Base-by-base conservation (phyloP, 345 rosid genomes). In the Trapa bicornis region DNA sequence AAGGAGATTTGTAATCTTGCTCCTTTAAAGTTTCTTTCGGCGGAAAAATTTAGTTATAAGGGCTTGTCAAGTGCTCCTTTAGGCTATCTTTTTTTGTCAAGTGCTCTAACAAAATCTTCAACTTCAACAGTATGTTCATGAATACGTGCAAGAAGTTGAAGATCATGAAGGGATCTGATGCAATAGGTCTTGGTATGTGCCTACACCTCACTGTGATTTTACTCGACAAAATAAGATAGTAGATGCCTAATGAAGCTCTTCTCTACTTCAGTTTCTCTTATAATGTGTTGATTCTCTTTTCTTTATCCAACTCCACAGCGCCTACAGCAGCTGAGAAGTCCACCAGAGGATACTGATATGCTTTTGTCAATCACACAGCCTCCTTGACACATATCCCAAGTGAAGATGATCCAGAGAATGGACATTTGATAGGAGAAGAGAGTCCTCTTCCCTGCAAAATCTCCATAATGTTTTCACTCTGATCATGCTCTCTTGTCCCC, bases 91-190 rank as follows among this genome's bases (percentile, higher is more conserved):
- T 22, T 22, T 22, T 22, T 22, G 29, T 22, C 29, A 22, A 22
- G 29, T 22, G 29, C 29, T 33, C 33, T 58, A 50, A 50, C 56
- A 3, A 16, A 45, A 5, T 1, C 22, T 50, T n/a, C 4, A 50
- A 50, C 22, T 0, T 15, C 22, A 37, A 16, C 42, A 89, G 96
- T 66, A 87, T 89, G 91, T 87, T 87, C 70, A 92, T 87, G 9
- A 80, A 87, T 68, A 85, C 89, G 29, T 89, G 92, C 90, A 89
- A 87, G 69, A 88, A 92, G 16, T 60, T 86, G 58, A 62, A 88
- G 68, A 85, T 89, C 65, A 89, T 85, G 92, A 86, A 89, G 68
- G 96, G 92, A 68, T 83, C 92, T 3, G 92, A 89, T 66, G 90
- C 96, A 41, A 89, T 85, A n/a, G 96, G 96, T 69, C 92, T 89